Conservation (phyloP, 1,284 basidiomycete genomes). For the Phenoliferia sp. region DNA sequence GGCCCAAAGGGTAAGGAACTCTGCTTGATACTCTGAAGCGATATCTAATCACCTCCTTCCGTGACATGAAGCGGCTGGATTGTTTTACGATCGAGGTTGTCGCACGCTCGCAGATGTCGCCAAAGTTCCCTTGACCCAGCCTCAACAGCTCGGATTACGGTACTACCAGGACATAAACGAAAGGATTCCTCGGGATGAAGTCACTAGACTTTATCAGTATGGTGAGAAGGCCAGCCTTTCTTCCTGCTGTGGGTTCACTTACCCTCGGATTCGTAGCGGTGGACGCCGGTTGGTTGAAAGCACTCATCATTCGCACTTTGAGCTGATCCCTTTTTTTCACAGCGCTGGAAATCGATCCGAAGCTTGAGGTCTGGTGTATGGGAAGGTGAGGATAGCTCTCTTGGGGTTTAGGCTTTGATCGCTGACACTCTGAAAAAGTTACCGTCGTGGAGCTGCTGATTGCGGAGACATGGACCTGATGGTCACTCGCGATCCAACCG, state of each 20-base stretch:
- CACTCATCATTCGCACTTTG: background rate
- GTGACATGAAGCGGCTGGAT: slow-evolving; percentile 51
- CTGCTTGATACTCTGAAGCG: background rate
- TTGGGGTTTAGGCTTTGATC: background rate
- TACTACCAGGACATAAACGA: slow-evolving; percentile 73
- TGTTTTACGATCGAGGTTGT: slow-evolving; percentile 71
- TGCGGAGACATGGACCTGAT: slow-evolving; percentile 89
- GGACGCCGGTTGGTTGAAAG: too few relatives aligned
- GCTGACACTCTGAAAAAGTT: slow-evolving; percentile 44
- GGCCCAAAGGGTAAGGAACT: slow-evolving; percentile 49
- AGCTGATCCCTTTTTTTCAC: background rate
- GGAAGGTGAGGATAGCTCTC: too few relatives aligned
- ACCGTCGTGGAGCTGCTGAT: slow-evolving; percentile 56
- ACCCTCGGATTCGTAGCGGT: too few relatives aligned
- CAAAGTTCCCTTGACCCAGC: slow-evolving; percentile 51
- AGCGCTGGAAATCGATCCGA: slow-evolving; percentile 66
- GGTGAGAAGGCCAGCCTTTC: slow-evolving; percentile 56
- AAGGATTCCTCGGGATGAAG: slow-evolving; percentile 80
- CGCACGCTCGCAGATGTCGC: slow-evolving; percentile 69
- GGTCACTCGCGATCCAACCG: slow-evolving; percentile 62
- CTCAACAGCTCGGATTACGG: slow-evolving; percentile 63
- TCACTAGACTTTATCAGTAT: slow-evolving; percentile 61
- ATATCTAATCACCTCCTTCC: too few relatives aligned
- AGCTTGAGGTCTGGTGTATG: slow-evolving; percentile 70
- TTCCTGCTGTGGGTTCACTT: slow-evolving; percentile 13